Evolutionary conservation across 2,329 filamentous ascomycete genomes (phyloP).

Genomic region (Cladosporium sp.): DNA sequence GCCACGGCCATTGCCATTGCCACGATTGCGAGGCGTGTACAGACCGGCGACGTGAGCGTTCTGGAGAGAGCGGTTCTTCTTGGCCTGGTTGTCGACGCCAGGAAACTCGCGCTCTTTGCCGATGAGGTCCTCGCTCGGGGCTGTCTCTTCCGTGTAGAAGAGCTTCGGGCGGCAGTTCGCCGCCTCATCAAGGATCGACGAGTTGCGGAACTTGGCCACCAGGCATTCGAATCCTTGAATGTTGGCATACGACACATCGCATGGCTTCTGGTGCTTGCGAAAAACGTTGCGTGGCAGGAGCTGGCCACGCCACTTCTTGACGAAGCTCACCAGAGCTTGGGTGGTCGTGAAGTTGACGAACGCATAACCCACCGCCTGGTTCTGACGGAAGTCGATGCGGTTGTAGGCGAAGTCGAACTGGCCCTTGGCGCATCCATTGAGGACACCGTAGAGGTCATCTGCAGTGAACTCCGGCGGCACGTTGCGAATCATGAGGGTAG

Average conservation of each 20-base stretch:
- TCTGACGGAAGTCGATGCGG: constrained; percentile 61
- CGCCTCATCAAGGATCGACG: constrained; percentile 87
- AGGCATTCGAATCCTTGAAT: constrained; percentile 91
- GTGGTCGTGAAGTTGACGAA: constrained; percentile 93
- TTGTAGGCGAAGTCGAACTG: constrained; percentile 95
- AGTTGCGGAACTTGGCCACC: constrained; percentile 94
- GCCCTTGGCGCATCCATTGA: constrained; percentile 74
- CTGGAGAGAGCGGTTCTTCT: constrained; percentile 82
- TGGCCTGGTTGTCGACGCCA: constrained; percentile 74
- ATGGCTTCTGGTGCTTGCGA: constrained; percentile 60
- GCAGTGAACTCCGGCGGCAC: constrained; percentile 85
- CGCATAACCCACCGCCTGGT: constrained; percentile 80
- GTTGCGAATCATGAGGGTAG: constrained; percentile 79
- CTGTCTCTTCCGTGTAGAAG: constrained; percentile 49
- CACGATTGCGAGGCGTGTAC: constrained; percentile 67
- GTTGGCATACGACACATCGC: constrained; percentile 93
- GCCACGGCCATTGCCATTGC: constrained; percentile 43
- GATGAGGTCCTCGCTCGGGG: constrained; percentile 44
- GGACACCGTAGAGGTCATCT: constrained; percentile 62
- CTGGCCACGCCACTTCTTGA: constrained; percentile 48
- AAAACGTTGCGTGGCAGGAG: constrained; percentile 62
- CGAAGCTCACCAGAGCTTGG: constrained; percentile 65
- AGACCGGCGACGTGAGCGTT: constrained; percentile 85
- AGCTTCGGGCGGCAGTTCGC: constrained; percentile 81
- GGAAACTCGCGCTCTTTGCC: constrained; percentile 75